Percentiles rank a stretch among this genome's conserved stretches.
phyloP scores from a whole-genome alignment of 768 basidiomycete genomes.

The Termitomyces heimii region DNA sequence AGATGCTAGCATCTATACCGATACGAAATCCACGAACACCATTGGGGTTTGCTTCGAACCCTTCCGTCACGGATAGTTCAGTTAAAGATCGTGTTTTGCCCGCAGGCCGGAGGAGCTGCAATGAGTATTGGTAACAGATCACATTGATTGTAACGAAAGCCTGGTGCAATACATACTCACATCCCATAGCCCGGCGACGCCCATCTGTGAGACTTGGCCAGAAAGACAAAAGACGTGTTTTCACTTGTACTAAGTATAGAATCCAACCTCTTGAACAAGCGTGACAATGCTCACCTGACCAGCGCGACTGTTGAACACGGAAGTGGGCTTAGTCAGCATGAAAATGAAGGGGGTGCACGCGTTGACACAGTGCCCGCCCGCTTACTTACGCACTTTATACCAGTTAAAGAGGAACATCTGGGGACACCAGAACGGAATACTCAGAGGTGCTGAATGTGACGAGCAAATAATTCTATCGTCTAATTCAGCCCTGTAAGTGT shows the following conservation, averaged over 20 bases:
- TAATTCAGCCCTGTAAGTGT: too few relatives aligned
- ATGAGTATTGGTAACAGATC: constrained; percentile 3
- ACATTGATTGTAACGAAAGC: background rate
- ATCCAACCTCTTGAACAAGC: background rate
- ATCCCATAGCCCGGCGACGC: constrained; percentile 36
- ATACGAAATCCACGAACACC: constrained; percentile 70
- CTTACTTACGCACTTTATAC: too few relatives aligned
- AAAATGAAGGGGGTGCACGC: too few relatives aligned
- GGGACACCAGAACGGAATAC: too few relatives aligned
- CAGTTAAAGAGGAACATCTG: too few relatives aligned
- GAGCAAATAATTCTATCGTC: too few relatives aligned
- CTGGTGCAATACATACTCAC: constrained; percentile 21
- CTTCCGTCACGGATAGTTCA: constrained; percentile 67
- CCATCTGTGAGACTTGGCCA: constrained; percentile 17
- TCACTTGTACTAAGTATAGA: background rate
- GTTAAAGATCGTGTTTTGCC: constrained; percentile 70
- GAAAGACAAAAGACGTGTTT: background rate
- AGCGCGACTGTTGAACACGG: background rate
- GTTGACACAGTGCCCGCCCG: too few relatives aligned
- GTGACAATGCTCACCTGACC: constrained; percentile 1
- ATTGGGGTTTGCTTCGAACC: constrained; percentile 61
- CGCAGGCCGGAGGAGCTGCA: constrained; percentile 63
- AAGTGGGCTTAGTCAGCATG: too few relatives aligned
- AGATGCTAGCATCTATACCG: constrained; percentile 85
- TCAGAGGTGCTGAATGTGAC: too few relatives aligned